Evolutionary conservation across 2,329 filamentous ascomycete genomes (phyloP).

Genomic region (Drechslerella dactyloides): DNA sequence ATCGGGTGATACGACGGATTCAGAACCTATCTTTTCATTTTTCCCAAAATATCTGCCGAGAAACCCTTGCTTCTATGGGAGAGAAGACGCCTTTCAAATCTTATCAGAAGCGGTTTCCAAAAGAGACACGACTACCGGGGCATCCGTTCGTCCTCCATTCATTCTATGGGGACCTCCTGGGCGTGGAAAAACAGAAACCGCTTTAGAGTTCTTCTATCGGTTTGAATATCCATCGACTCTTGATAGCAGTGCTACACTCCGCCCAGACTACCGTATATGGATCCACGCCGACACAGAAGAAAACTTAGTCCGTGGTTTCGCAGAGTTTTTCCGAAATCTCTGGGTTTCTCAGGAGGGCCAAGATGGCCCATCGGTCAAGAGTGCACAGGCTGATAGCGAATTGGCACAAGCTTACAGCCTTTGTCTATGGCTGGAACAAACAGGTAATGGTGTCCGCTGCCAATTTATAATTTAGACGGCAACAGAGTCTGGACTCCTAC

Average conservation of each 20-base stretch:
- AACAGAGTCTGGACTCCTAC: too few relatives aligned
- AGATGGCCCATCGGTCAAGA: too few relatives aligned
- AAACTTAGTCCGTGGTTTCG: background rate
- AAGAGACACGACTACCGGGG: background rate
- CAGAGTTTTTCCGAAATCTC: background rate
- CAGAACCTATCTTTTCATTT: background rate
- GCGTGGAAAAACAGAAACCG: constrained; percentile 18
- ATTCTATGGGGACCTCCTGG: constrained; percentile 14
- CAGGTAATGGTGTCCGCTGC: too few relatives aligned
- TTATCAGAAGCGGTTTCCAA: background rate
- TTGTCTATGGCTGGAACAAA: background rate
- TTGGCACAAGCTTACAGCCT: background rate
- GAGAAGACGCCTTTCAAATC: background rate
- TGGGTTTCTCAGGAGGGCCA: background rate
- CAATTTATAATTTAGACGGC: too few relatives aligned
- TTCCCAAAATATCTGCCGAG: background rate
- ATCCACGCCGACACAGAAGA: background rate
- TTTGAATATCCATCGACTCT: too few relatives aligned
- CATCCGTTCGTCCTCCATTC: background rate
- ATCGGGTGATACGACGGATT: too few relatives aligned
- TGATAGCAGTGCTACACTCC: background rate
- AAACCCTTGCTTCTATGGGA: background rate
- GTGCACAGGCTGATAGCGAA: too few relatives aligned
- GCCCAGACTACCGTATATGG: background rate
- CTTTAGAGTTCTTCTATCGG: constrained; percentile 16